Base-by-base conservation (phyloP, 176 grass and related monocot species). In the Rhynchospora pubera region DNA sequence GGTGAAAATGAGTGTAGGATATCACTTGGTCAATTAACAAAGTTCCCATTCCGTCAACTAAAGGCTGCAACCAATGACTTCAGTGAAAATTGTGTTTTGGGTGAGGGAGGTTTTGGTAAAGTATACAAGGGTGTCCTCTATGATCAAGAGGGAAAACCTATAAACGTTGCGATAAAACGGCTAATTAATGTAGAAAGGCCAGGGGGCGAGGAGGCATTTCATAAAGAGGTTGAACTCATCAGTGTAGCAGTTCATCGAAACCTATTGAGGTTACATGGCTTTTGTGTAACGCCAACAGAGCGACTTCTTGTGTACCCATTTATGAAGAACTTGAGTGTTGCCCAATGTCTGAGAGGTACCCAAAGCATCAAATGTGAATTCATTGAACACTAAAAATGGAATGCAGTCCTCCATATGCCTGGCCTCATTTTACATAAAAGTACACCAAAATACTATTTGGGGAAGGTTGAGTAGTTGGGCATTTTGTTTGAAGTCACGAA, bases 261-360 rank as follows among this genome's bases (percentile, higher is more conserved):
- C 60, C 79, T 89, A 8, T 77, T 89, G 8, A 72, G 84, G 21
- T 79, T 89, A 43, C 62, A 57, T 51, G 87, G 85, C 8, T 90
- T 77, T 62, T 90, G 88, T 52, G 83, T 87, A 67, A 87, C 88
- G 16, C 58, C 85, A 14, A 81, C 53, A 18, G 88, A 90, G 48
- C 81, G 88, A 34, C 74, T 90, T 70, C 88, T 90, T 50, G 88
- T 90, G 57, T 90, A 87, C 71, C 88, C 88, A 14, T 90, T 84
- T 81, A 90, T 90, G 88, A 66, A 77, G 53, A 90, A 90, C 69
- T 68, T 61, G 72, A 90, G 88, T 77, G 80, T 90, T 67, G 88
- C 85, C 57, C 55, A 81, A 55, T 72, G 88, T 65, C 80, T 90
- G 76, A 34, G 85, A 87, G 88, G 88, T 89, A 72, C 30, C 46